These are phyloP conservation scores for Zostera marina DNA, from an alignment of 116 monocot species.

Conservation along the genomic window DNA sequence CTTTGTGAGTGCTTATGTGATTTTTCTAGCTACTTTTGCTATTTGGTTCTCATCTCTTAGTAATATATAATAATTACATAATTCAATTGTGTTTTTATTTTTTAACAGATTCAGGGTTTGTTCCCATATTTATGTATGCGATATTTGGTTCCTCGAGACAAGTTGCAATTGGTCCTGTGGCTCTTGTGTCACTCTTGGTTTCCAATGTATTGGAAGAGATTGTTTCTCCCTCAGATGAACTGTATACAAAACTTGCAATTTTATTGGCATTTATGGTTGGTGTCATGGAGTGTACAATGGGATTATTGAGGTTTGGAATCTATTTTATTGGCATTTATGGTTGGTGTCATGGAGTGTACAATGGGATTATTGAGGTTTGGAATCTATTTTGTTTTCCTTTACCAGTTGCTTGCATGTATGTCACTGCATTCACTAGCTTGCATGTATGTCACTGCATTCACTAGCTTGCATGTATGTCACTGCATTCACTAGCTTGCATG, in stretches of 20 bases:
- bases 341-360: conserved; percentile 76
- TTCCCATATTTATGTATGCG: conserved; percentile 82
- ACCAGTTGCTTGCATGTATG: too few relatives aligned
- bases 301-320: conserved; percentile 51
- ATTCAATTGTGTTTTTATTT: not conserved
- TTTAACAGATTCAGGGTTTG: conserved; percentile 72
- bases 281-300: conserved; percentile 82
- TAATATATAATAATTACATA: not conserved
- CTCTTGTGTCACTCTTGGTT: conserved; percentile 81
- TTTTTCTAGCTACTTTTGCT: conserved; percentile 1
- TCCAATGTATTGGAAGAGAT: conserved; percentile 71
- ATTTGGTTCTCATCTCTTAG: not conserved
- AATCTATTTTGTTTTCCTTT: not conserved
- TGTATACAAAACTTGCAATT: conserved; percentile 84
- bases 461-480: not conserved
- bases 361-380: conserved; percentile 74
- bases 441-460: too few relatives aligned
- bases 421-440: not conserved
- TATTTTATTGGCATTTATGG: conserved; percentile 84
- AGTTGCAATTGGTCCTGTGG: conserved; percentile 92
- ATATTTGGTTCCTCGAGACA: conserved; percentile 94
- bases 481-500: not conserved
- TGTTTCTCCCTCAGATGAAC: conserved; percentile 56
- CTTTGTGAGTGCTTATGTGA: conserved; percentile 52
- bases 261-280: conserved; percentile 92